Conservation (phyloP, 345 rosid species). For the Triadica sebifera region DNA sequence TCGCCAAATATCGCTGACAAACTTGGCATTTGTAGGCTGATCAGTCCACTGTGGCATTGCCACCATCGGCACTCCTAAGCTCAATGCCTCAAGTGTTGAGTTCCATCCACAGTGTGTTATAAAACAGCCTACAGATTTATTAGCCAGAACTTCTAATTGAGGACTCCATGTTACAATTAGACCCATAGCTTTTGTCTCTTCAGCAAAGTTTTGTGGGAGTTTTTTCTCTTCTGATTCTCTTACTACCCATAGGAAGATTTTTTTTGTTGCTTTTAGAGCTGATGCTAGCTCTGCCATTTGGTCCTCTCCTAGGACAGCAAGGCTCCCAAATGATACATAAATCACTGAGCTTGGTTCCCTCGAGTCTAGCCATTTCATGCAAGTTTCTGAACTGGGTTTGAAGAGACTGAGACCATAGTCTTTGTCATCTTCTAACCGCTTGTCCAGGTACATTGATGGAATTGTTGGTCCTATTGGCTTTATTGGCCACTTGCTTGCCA, state of each 20-base stretch:
- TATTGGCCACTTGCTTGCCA: slow-evolving; percentile 10
- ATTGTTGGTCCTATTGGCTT: slow-evolving; percentile 27
- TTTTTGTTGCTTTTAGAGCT: slow-evolving; percentile 28
- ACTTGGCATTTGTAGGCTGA: slow-evolving; percentile 55
- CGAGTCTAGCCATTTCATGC: slow-evolving; percentile 39
- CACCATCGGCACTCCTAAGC: slow-evolving; percentile 50
- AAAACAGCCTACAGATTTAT: slow-evolving; percentile 19
- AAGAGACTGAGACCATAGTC: slow-evolving; percentile 42
- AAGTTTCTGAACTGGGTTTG: not conserved
- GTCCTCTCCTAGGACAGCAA: slow-evolving; percentile 32
- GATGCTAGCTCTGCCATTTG: slow-evolving; percentile 57
- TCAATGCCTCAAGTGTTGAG: slow-evolving; percentile 25
- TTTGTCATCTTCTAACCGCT: slow-evolving; percentile 26
- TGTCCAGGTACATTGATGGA: slow-evolving; percentile 12
- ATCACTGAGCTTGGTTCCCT: slow-evolving; percentile 48
- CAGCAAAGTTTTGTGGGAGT: slow-evolving; percentile 29
- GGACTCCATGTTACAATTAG: slow-evolving; percentile 7
- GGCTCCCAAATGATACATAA: slow-evolving; percentile 61
- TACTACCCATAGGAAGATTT: slow-evolving; percentile 52
- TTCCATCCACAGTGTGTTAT: slow-evolving; percentile 27
- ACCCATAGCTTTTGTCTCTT: slow-evolving; percentile 1
- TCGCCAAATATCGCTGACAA: slow-evolving; percentile 54
- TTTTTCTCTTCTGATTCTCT: slow-evolving; percentile 45
- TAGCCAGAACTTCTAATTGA: slow-evolving; percentile 14
- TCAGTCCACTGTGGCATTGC: slow-evolving; percentile 60